phyloP scores from a whole-genome alignment of 306 rosid genomes.

The Inga laurina region DNA sequence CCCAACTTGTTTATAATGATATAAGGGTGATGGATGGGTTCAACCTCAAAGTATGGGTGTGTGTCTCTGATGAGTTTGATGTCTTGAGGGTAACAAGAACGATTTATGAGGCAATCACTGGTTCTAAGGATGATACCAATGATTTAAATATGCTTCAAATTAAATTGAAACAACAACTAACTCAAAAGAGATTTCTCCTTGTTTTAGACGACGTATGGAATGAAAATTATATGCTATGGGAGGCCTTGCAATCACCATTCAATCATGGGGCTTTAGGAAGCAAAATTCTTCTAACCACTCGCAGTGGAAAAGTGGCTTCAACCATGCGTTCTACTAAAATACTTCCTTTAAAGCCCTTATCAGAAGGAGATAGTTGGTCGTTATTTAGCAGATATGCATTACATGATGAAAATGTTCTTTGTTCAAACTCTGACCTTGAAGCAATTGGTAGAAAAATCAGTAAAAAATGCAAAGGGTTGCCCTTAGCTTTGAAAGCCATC shows the following conservation, averaged over 20 bases:
- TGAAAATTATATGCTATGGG: conserved; percentile 23
- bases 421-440: too few relatives aligned
- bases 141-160: conserved; percentile 6
- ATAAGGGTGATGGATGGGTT: background rate
- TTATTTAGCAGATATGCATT: too few relatives aligned
- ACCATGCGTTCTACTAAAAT: too few relatives aligned
- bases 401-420: too few relatives aligned
- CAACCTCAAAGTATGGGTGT: conserved; percentile 22
- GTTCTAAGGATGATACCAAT: background rate
- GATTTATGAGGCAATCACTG: conserved; percentile 8
- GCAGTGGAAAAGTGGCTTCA: too few relatives aligned
- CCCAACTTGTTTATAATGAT: conserved; percentile 20
- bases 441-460: too few relatives aligned
- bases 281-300: too few relatives aligned
- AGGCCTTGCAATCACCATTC: background rate
- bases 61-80: conserved; percentile 21
- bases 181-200: conserved; percentile 21
- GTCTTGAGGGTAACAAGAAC: background rate
- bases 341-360: too few relatives aligned
- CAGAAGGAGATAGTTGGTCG: too few relatives aligned
- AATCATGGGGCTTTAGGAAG: background rate
- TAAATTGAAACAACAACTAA: background rate
- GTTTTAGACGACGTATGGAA: conserved; percentile 42
- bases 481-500: too few relatives aligned
- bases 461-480: too few relatives aligned